phyloP scores from a whole-genome alignment of 2,329 filamentous ascomycete species.

The Aspergillus bombycis region DNA sequence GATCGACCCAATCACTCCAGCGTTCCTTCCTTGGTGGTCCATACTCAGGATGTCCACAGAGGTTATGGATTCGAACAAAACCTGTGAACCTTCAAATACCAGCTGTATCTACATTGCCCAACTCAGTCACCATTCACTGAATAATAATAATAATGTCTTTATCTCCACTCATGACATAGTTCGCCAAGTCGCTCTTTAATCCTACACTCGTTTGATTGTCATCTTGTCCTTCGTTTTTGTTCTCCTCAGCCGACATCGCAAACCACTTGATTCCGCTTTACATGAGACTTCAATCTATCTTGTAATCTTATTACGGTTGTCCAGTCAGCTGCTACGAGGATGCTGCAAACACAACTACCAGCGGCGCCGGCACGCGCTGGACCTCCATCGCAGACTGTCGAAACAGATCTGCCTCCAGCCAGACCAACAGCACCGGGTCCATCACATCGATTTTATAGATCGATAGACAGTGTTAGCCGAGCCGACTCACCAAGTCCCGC shows the following conservation, averaged over 20 bases:
- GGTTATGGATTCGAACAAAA: neutral
- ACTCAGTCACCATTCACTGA: neutral
- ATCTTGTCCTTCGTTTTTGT: constrained; percentile 2
- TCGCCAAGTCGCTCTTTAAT: constrained; percentile 19
- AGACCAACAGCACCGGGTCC: constrained; percentile 2
- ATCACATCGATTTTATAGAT: constrained; percentile 21
- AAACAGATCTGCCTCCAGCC: constrained; percentile 2
- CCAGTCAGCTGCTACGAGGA: constrained; percentile 4
- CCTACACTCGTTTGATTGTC: constrained; percentile 16
- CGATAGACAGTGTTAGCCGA: constrained; percentile 9
- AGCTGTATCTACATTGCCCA: neutral
- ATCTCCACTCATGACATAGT: constrained; percentile 21
- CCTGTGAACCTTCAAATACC: neutral
- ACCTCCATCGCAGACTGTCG: neutral
- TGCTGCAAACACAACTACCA: constrained; percentile 15
- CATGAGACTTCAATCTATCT: neutral
- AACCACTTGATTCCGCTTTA: neutral
- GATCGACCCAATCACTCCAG: neutral
- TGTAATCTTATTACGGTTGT: neutral
- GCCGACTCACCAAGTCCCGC: neutral
- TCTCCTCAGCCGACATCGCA: neutral
- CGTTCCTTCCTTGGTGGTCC: constrained; percentile 17
- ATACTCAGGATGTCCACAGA: neutral
- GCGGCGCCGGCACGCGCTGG: constrained; percentile 2
- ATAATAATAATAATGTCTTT: neutral